Conservation (phyloP, 2,329 filamentous ascomycete genomes). For the Phaeophleospora eucalypticola region DNA sequence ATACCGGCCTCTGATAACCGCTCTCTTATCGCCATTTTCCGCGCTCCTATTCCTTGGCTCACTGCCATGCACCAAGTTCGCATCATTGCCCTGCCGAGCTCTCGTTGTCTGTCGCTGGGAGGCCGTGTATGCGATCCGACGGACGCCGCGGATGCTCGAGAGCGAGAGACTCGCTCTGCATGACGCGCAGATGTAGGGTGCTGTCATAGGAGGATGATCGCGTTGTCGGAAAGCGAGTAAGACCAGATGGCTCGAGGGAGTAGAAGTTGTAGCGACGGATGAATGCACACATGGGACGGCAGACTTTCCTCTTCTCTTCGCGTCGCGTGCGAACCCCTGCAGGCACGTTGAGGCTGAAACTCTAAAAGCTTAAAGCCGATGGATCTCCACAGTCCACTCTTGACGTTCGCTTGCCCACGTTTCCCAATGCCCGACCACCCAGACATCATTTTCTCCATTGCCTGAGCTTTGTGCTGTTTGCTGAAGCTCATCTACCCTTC, state of each 20-base stretch:
- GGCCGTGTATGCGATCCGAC: not conserved
- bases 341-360: not conserved
- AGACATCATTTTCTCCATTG: too few species aligned
- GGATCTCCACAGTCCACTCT: not conserved
- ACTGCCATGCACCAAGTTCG: too few species aligned
- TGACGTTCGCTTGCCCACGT: not conserved
- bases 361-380: too few species aligned
- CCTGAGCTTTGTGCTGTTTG: too few species aligned
- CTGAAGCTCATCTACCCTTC: too few species aligned
- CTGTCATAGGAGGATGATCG: conserved; percentile 5
- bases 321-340: not conserved
- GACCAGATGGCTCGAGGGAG: too few species aligned
- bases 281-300: too few species aligned
- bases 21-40: not conserved
- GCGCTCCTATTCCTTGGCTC: not conserved
- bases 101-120: not conserved
- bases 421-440: too few species aligned
- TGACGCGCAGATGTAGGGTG: conserved; percentile 5
- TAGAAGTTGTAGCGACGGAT: too few species aligned
- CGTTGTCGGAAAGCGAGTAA: too few species aligned
- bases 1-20: conserved; percentile 18
- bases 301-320: not conserved
- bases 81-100: not conserved
- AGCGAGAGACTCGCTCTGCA: conserved; percentile 1
- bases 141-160: not conserved